Conservation (phyloP, 768 basidiomycete genomes). For the Boletus speciosus region DNA sequence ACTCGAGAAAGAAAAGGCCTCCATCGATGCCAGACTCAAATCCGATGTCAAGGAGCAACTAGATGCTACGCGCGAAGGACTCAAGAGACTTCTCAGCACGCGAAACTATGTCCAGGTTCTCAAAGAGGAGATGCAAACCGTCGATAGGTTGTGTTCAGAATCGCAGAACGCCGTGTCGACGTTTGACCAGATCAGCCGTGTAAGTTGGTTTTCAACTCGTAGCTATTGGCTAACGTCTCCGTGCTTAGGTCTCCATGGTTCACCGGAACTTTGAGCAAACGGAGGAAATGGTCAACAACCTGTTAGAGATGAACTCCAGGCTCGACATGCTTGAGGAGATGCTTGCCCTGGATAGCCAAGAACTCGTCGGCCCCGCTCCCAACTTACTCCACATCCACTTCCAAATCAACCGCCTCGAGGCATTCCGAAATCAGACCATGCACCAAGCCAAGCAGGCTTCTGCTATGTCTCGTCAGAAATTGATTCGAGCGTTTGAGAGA, state of each 20-base stretch:
- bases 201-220: conserved; percentile 37
- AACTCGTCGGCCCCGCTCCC: conserved; percentile 82
- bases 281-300: conserved; percentile 91
- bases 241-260: conserved; percentile 83
- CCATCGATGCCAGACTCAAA: conserved; percentile 86
- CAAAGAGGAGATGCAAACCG: conserved; percentile 80
- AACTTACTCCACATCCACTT: conserved; percentile 90
- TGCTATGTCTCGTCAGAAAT: conserved; percentile 59
- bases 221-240: neutral
- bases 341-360: conserved; percentile 67
- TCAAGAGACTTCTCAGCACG: conserved; percentile 76
- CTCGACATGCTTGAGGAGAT: conserved; percentile 76
- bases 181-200: conserved; percentile 94
- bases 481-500: conserved; percentile 80
- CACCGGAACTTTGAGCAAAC: conserved; percentile 94
- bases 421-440: conserved; percentile 92
- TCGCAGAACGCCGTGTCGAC: conserved; percentile 75
- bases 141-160: conserved; percentile 74
- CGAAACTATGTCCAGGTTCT: conserved; percentile 74
- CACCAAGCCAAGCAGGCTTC: conserved; percentile 88
- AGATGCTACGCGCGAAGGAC: conserved; percentile 83
- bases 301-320: conserved; percentile 87
- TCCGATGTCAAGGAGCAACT: conserved; percentile 92
- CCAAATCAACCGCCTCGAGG: conserved; percentile 88
- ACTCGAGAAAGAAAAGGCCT: conserved; percentile 93